Base-by-base conservation (phyloP, 345 rosid species). In the Geranium rotundifolium region DNA sequence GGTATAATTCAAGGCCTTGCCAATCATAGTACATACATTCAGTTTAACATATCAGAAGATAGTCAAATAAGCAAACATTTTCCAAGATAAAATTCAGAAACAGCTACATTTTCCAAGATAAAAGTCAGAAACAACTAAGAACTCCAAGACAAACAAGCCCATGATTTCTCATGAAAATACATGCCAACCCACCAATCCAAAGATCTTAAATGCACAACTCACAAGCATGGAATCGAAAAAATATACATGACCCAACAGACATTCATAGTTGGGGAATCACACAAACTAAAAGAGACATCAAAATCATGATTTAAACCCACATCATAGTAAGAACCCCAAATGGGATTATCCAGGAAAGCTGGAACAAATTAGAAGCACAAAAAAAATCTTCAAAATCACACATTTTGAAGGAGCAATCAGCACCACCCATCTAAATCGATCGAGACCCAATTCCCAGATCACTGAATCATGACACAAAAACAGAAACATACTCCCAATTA, bases 401-500 rank as follows among this genome's bases (percentile, higher is more conserved):
- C 8, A 34, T 34, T 3, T 3, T 4, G 41, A 34, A 34, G 8
- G n/a, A 34, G 41, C 50, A 12, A 41, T 41, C 12, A 9, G 1
- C 12, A 4, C 9, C 4, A 41, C 50, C 50, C 50, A 41, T 4
- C 14, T 34, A 57, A 20, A 29, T 7, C 37, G 4, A 58, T 17
- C 27, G 20, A 58, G 3, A 15, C 37, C 37, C 61, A 20, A 17
- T 1, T 37, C 4, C 12, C 57, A 19, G 20, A 62, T 29, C 17
- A 37, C 30, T 12, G 60, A 17, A 23, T n/a, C 15, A 27, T 61
- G 4, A 56, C n/a, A 16, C 12, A 58, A 50, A 29, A 57, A 56
- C 7, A 17, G 4, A 68, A 23, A 71, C 87, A 27, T 76, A 95
- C 99, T 84, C 70, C 79, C 63, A 68, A 95, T 63, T 54, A 95